Base-by-base conservation (phyloP, 371 early-diverging fungal genomes). In the Actinomortierella ambigua region DNA sequence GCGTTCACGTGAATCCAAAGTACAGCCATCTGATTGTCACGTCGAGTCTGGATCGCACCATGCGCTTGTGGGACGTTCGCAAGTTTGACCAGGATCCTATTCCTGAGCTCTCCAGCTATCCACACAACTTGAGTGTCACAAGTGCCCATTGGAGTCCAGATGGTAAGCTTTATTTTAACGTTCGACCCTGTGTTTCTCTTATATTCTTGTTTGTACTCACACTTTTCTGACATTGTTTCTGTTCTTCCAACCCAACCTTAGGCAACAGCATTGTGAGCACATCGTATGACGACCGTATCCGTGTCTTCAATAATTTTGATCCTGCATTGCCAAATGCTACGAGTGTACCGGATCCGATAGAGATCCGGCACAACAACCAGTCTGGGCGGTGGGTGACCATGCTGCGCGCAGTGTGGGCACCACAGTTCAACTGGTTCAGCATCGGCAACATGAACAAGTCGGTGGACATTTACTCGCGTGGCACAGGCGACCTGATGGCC, bases 371-470 rank as follows among this genome's bases (percentile, higher is more conserved):
- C 57, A 89, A 91, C 53, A 87, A 87, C 56, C 82, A 85, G 27
- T 89, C 88, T 6, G 91, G 92, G 29, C 84, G 91, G 56, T 91
- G 90, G 92, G 86, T 90, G 18, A 88, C 92, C 6, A 86, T 85
- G 69, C 83, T 91, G 39, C 80, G 90, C n/a, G 85, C 91, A 3
- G 79, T 81, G 9, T 92, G 92, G 91, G 79, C 87, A 53, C 75
- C 75, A 29, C 82, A 83, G 55, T 62, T 81, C 55, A 69, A 76
- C 46, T 83, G 86, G 65, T 82, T 91, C 57, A 63, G 79, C 3
- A 77, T 90, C 53, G 91, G 90, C 9, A 91, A 89, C 65, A 91
- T 91, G 91, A 81, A 82, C 40, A 83, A 84, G 53, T 76, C 83
- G 0, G 77, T 88, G 3, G 87, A 88, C 61, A 70, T 92, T 18